Conservation (phyloP, 768 basidiomycete genomes). For the Pluteus cervinus region DNA sequence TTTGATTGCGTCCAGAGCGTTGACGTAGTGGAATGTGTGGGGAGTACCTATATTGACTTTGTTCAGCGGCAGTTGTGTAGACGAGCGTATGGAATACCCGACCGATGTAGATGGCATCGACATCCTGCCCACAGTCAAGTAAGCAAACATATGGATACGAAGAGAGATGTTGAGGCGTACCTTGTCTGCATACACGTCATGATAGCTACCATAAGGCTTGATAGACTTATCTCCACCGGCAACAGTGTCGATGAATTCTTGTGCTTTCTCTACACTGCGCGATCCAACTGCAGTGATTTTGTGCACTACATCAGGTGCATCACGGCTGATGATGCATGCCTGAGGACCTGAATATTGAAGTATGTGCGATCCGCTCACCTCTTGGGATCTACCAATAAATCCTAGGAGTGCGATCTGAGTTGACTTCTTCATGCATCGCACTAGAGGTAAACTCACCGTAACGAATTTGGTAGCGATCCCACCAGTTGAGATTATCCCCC, state of each 20-base stretch:
- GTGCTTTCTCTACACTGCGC: conserved; percentile 60
- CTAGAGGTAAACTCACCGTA: conserved; percentile 34
- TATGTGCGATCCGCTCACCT: background rate
- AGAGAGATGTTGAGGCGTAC: conserved; percentile 26
- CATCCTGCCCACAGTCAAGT: conserved; percentile 37
- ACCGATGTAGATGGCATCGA: conserved; percentile 78
- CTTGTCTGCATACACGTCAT: conserved; percentile 64
- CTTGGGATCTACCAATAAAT: too few relatives aligned
- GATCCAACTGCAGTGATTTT: conserved; percentile 75
- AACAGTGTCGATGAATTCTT: conserved; percentile 55
- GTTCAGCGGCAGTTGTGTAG: too few relatives aligned
- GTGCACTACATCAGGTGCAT: conserved; percentile 59
- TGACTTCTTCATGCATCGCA: background rate
- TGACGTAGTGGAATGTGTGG: conserved; percentile 77
- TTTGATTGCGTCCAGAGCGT: conserved; percentile 68
- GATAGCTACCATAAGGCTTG: conserved; percentile 70
- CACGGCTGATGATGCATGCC: conserved; percentile 39
- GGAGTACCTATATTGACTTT: conserved; percentile 57
- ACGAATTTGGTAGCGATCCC: conserved; percentile 63
- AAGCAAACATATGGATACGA: background rate
- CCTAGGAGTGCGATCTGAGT: background rate
- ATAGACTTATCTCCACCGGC: conserved; percentile 45
- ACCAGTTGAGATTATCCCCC: conserved; percentile 89
- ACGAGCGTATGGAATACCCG: conserved; percentile 5
- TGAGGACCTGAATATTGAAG: background rate